Evolutionary conservation across 2,329 filamentous ascomycete species (phyloP).

Genomic region (Fragosphaeria purpurea): DNA sequence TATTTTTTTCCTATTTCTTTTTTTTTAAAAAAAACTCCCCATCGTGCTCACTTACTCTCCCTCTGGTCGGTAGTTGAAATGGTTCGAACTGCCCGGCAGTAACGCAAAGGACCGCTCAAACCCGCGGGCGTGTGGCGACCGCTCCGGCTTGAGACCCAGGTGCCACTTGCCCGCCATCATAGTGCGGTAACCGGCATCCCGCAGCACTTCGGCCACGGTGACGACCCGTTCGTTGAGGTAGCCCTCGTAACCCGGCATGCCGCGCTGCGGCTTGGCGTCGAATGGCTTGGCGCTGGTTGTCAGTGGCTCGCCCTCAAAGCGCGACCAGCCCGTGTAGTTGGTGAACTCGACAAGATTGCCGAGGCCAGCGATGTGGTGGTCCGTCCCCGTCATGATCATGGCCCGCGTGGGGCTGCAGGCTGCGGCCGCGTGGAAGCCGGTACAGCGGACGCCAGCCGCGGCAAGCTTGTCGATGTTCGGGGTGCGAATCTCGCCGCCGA

Average conservation of each 20-base stretch:
- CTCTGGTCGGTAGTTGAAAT: slow-evolving; percentile 21
- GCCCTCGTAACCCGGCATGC: slow-evolving; percentile 51
- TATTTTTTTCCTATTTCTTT: too few species aligned
- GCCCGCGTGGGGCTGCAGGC: slow-evolving; percentile 55
- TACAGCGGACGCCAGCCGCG: slow-evolving; percentile 41
- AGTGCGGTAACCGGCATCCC: slow-evolving; percentile 49
- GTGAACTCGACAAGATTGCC: slow-evolving; percentile 45
- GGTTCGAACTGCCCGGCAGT: slow-evolving; percentile 49
- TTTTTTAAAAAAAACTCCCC: not conserved
- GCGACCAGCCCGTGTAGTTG: slow-evolving; percentile 16
- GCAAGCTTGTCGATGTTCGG: slow-evolving; percentile 21
- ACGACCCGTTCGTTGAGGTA: slow-evolving; percentile 52
- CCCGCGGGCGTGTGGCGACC: slow-evolving; percentile 27
- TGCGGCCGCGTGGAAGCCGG: slow-evolving; percentile 53
- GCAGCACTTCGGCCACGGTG: slow-evolving; percentile 47
- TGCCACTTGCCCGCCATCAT: slow-evolving; percentile 56
- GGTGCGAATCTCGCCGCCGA: slow-evolving; percentile 22
- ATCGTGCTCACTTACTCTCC: not conserved
- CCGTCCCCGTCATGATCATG: slow-evolving; percentile 58
- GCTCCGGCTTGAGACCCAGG: slow-evolving; percentile 40
- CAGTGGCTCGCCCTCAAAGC: not conserved
- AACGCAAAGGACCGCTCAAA: slow-evolving; percentile 51
- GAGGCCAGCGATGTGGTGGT: slow-evolving; percentile 48
- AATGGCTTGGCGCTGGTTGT: not conserved
- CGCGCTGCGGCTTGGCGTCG: slow-evolving; percentile 1